A percentile compares a stretch with the other conserved stretches of the same genome.
These are phyloP conservation scores for Ascomycota sp. DNA, from an alignment of 2,329 filamentous ascomycete species.

Conservation along the genomic window DNA sequence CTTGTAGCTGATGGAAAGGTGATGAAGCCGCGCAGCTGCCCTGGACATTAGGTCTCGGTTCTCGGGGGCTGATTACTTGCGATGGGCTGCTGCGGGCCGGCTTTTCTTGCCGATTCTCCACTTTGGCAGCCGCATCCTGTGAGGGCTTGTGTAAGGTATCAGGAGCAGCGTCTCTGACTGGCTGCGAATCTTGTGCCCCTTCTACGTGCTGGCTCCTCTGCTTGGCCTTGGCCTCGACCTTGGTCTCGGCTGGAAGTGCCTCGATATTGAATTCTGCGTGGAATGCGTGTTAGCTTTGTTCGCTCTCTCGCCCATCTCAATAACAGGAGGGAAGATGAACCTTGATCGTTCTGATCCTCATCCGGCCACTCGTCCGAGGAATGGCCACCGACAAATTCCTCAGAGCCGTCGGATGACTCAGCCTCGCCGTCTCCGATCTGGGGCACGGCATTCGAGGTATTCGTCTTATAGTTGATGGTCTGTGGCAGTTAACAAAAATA, in stretches of 20 bases:
- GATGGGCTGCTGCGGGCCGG: too few relatives aligned
- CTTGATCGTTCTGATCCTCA: constrained; percentile 8
- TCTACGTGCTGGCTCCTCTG: constrained; percentile 6
- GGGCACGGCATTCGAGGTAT: constrained; percentile 3
- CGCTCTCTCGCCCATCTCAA: background rate
- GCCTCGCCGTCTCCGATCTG: constrained; percentile 8
- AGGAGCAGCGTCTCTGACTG: too few relatives aligned
- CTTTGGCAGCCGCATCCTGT: too few relatives aligned
- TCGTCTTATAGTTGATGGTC: constrained; percentile 15
- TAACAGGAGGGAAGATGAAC: too few relatives aligned
- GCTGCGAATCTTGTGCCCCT: too few relatives aligned
- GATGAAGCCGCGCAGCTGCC: too few relatives aligned
- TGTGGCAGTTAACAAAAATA: constrained; percentile 3
- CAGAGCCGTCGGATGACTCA: constrained; percentile 12
- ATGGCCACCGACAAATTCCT: constrained; percentile 13
- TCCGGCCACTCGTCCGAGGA: constrained; percentile 10
- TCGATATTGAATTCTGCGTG: constrained; percentile 6
- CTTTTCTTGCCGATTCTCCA: too few relatives aligned
- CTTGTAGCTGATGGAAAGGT: too few relatives aligned
- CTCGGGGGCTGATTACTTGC: too few relatives aligned
- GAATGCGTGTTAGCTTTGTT: constrained; percentile 15
- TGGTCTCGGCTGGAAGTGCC: constrained; percentile 8
- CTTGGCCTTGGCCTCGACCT: constrained; percentile 5
- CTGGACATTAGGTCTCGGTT: too few relatives aligned
- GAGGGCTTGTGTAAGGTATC: too few relatives aligned